Conservation (phyloP, 306 rosid genomes). For the Prunus davidiana region DNA sequence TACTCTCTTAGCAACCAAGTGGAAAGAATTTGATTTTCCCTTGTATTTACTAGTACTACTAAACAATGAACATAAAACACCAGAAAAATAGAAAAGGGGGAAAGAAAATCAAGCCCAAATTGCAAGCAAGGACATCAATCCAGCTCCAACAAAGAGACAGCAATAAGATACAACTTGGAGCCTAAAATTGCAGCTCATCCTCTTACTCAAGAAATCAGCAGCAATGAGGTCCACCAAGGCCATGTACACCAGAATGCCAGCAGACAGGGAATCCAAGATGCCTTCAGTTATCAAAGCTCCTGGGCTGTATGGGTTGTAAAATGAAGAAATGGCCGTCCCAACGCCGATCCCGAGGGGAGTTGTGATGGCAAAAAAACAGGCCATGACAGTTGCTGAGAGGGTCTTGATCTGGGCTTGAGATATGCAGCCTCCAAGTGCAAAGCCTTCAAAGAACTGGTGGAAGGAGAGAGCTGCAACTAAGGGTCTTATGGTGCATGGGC, state of each 20-base stretch:
- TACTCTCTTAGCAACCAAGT: background rate
- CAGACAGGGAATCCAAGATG: constrained; percentile 68
- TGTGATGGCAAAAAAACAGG: constrained; percentile 77
- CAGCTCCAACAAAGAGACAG: constrained; percentile 93
- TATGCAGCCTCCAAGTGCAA: constrained; percentile 96
- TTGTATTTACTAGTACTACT: background rate
- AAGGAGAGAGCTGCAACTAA: constrained; percentile 83
- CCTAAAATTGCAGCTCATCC: constrained; percentile 96
- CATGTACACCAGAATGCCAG: constrained; percentile 91
- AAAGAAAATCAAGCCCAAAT: constrained; percentile 64
- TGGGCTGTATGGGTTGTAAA: constrained; percentile 60
- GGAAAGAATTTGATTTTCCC: background rate
- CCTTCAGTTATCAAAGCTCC: constrained; percentile 81
- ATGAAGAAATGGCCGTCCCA: constrained; percentile 58
- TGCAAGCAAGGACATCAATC: constrained; percentile 82
- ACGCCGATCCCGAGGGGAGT: constrained; percentile 73
- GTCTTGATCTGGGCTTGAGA: constrained; percentile 82
- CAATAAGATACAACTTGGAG: constrained; percentile 70
- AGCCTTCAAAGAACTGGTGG: constrained; percentile 99
- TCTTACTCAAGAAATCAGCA: constrained; percentile 88
- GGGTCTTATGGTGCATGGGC: constrained; percentile 88
- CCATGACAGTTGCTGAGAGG: constrained; percentile 66
- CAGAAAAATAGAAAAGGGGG: background rate
- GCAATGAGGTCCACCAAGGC: constrained; percentile 94
- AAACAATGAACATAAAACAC: background rate